Evolutionary conservation across 106 monocot species (phyloP).

Genomic region (Iris macrosiphon): DNA sequence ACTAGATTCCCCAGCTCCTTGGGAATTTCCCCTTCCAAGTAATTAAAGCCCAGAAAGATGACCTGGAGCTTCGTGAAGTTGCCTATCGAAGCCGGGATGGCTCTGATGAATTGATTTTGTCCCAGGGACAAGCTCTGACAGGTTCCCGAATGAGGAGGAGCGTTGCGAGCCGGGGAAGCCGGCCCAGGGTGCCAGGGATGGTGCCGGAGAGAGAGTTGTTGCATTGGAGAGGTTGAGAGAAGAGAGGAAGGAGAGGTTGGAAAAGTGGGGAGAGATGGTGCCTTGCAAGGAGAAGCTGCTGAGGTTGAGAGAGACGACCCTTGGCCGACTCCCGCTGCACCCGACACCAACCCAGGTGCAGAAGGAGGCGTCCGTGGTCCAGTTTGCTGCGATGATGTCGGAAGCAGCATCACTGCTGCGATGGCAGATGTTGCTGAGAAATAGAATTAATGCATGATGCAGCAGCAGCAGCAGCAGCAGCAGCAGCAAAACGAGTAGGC

Average conservation of each 20-base stretch:
- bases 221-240: conserved; percentile 27
- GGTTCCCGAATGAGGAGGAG: conserved; percentile 29
- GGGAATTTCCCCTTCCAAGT: conserved; percentile 46
- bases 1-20: conserved; percentile 30
- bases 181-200: conserved; percentile 31
- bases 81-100: conserved; percentile 44
- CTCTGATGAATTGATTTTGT: conserved; percentile 37
- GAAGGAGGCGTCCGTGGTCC: conserved; percentile 7
- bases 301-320: neutral
- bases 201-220: conserved; percentile 9
- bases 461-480: no score
- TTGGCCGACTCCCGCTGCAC: neutral
- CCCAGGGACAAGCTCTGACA: conserved; percentile 35
- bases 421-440: no score
- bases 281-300: neutral
- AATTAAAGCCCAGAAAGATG: conserved; percentile 36
- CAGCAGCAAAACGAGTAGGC: no score
- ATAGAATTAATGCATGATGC: no score
- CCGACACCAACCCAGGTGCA: neutral
- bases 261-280: neutral
- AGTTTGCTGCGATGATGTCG: neutral
- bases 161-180: conserved; percentile 25
- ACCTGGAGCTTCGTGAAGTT: conserved; percentile 26
- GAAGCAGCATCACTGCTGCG: no score
- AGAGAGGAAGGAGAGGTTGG: conserved; percentile 18